These are phyloP conservation scores for Pseudonitzschia multiseries DNA, from an alignment of 108 stramenopile species.

Conservation along the genomic window DNA sequence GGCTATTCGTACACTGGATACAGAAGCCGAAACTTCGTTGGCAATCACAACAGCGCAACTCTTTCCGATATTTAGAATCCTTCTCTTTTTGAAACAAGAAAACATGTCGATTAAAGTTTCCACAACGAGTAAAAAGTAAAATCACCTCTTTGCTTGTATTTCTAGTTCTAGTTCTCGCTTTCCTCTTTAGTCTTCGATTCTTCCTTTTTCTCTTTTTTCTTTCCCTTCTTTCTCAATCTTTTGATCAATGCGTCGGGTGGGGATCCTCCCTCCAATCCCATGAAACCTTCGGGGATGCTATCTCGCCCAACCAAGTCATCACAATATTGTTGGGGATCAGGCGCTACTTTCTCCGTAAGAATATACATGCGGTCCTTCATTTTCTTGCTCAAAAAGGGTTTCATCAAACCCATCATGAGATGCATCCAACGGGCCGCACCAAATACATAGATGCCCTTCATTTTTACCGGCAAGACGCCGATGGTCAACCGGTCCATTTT, in stretches of 20 bases:
- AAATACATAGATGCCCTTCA: slow-evolving; percentile 33
- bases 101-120: too few relatives aligned
- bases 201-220: slow-evolving; percentile 9
- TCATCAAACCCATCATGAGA: slow-evolving; percentile 23
- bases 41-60: too few relatives aligned
- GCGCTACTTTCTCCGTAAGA: not conserved
- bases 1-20: too few relatives aligned
- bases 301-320: slow-evolving; percentile 8
- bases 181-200: not conserved
- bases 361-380: slow-evolving; percentile 31
- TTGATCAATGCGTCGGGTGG: slow-evolving; percentile 1
- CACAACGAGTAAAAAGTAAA: too few relatives aligned
- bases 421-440: slow-evolving; percentile 22
- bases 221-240: slow-evolving; percentile 11
- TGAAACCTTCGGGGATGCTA: slow-evolving; percentile 18
- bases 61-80: too few relatives aligned
- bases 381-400: slow-evolving; percentile 38
- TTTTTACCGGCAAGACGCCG: slow-evolving; percentile 59
- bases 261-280: not conserved
- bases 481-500: slow-evolving; percentile 62
- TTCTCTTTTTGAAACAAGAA: too few relatives aligned
- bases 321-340: slow-evolving; percentile 6
- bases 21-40: too few relatives aligned
- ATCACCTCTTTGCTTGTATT: too few relatives aligned
- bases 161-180: too few relatives aligned